Evolutionary conservation across 768 basidiomycete species (phyloP), one percentile per base, ranked within the genome.

Genomic region (Boletus vermiculosoides): DNA sequence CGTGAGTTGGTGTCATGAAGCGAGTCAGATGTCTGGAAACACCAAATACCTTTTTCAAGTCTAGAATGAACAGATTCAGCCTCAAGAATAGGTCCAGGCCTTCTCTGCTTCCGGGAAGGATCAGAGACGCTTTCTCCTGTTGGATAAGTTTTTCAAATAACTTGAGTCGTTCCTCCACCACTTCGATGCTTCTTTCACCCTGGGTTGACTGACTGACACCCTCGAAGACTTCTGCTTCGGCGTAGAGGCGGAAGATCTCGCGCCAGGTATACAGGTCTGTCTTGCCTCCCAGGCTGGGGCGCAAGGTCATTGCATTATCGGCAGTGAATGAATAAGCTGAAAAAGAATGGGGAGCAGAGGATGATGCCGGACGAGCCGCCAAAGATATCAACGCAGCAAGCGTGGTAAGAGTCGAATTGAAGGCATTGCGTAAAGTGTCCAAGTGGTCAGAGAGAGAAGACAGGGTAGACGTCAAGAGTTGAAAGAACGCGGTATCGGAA

Each of bases 141-240:
- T 78, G 78, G 5, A 90, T 78, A 55, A 81, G 80, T 33, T 80
- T 78, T 23, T 80, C 82, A 63, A 93, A 94, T 34, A 77, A 70
- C 66, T 80, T 75, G 55, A 94, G 71, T 20, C 87, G 78, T 36
- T 70, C 71, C 70, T 94, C 91, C 9, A 84, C 79, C 52, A 93
- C 89, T 54, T 90, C 84, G 5, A 85, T 71, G 18, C 80, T 76
- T 33, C 85, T 77, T 63, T 94, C 89, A 1, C 91, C 92, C 5
- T 86, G 71, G 46, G 78, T 76, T 1, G 78, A 66, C 69, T 94
- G 94, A 15, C 76, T 70, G 12, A 83, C 70, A 36, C 82, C 83
- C 68, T 95, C 93, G 63, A 96, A 97, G 1, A 97, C 83, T 63
- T 94, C 88, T 0, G 84, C 77, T 63, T 96, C 93, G 47, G 88